Evolutionary conservation across 352 stramenopile genomes (phyloP).

Genomic region (Hyaloperonospora brassicae): DNA sequence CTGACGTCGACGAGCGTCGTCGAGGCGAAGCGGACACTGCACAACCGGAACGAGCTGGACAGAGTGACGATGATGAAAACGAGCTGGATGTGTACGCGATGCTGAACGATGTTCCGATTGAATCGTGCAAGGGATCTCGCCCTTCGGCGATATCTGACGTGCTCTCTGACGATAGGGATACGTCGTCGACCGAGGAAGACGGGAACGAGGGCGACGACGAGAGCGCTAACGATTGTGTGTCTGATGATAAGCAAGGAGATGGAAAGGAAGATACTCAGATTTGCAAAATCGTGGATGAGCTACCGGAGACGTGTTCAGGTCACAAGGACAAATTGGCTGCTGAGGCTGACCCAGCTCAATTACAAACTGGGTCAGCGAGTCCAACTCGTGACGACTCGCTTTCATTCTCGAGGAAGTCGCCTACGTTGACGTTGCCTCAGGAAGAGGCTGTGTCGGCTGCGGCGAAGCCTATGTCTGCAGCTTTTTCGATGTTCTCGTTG

Average conservation of each 20-base stretch:
- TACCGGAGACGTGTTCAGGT: neutral
- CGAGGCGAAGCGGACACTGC: neutral
- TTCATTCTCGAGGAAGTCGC: conserved; percentile 2
- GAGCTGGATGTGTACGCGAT: conserved; percentile 18
- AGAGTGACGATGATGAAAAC: neutral
- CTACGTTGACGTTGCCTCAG: neutral
- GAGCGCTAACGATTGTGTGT: neutral
- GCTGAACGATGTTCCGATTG: conserved; percentile 19
- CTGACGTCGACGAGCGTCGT: neutral
- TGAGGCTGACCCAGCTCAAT: conserved; percentile 1
- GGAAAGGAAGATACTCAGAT: conserved; percentile 6
- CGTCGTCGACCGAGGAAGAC: conserved; percentile 9
- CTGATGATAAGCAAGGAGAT: neutral
- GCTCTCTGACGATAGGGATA: conserved; percentile 28
- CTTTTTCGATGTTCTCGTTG: conserved; percentile 7
- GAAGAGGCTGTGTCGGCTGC: neutral
- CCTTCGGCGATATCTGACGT: conserved; percentile 18
- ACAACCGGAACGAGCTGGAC: neutral
- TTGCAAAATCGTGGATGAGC: conserved; percentile 11
- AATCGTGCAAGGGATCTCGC: conserved; percentile 17
- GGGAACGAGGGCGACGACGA: conserved; percentile 12
- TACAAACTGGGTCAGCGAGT: neutral
- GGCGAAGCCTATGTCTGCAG: neutral
- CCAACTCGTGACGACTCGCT: neutral
- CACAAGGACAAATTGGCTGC: conserved; percentile 2